Percentiles rank a stretch among this genome's conserved stretches.
Conservation (phyloP, 1,139 yeast genomes). For the Scheffersomyces stambukii region DNA sequence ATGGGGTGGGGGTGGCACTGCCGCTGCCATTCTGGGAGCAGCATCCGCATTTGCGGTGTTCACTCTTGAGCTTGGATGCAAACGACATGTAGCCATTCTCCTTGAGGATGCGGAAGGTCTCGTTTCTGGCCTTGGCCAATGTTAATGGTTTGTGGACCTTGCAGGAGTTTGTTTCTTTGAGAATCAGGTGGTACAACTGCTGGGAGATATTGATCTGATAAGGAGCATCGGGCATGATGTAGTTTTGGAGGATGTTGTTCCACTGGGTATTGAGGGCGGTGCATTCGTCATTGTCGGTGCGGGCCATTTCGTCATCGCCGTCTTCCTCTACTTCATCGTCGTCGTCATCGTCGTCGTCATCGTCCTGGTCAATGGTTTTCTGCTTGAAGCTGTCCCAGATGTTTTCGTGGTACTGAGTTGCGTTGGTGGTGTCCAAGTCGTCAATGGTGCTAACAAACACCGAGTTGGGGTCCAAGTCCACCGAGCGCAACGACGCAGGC, state of each 20-base stretch:
- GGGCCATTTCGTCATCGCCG: constrained; percentile 12
- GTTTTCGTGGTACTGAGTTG: constrained; percentile 10
- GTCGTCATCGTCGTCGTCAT: constrained; percentile 5
- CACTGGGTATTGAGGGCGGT: constrained; percentile 21
- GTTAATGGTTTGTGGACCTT: constrained; percentile 35
- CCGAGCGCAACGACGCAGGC: constrained; percentile 12
- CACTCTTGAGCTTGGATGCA: constrained; percentile 6
- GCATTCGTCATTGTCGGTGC: constrained; percentile 11
- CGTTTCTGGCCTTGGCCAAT: constrained; percentile 39
- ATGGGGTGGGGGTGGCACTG: constrained; percentile 1
- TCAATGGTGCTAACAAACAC: constrained; percentile 32
- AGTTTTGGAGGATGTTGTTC: constrained; percentile 24
- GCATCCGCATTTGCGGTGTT: constrained; percentile 1
- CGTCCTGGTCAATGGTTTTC: constrained; percentile 13
- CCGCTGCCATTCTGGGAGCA: neutral
- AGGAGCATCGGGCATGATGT: constrained; percentile 33
- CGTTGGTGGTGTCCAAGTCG: constrained; percentile 17
- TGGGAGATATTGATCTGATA: constrained; percentile 44
- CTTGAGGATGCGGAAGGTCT: constrained; percentile 38
- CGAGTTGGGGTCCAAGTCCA: constrained; percentile 21
- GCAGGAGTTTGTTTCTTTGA: constrained; percentile 21
- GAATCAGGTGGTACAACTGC: constrained; percentile 26
- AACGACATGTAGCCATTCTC: constrained; percentile 38
- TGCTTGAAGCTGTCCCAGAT: constrained; percentile 29
- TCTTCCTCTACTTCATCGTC: constrained; percentile 3